phyloP scores from a whole-genome alignment of 1,284 basidiomycete species.

The Cryptococcus sp. region DNA sequence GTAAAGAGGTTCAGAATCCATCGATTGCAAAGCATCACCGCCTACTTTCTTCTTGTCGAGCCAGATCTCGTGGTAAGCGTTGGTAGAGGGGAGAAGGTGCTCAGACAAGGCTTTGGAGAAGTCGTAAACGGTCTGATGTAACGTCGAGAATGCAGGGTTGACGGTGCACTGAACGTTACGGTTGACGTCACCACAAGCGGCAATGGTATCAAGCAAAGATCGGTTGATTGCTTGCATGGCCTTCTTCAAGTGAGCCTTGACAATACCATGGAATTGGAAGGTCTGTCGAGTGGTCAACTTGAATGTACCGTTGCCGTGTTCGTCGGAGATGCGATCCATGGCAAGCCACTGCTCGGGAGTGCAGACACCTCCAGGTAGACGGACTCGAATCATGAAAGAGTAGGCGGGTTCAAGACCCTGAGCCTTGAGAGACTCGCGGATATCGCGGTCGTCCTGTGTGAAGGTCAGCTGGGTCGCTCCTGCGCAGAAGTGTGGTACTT shows the following conservation, averaged over 20 bases:
- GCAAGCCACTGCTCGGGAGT: slow-evolving; percentile 88
- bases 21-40: slow-evolving; percentile 76
- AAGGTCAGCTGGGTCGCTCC: slow-evolving; percentile 10
- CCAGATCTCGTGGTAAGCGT: slow-evolving; percentile 99
- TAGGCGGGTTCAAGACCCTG: slow-evolving; percentile 95
- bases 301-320: slow-evolving; percentile 91
- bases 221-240: slow-evolving; percentile 97
- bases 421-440: slow-evolving; percentile 90
- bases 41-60: slow-evolving; percentile 92
- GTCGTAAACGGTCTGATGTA: slow-evolving; percentile 81
- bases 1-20: slow-evolving; percentile 91
- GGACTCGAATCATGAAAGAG: slow-evolving; percentile 97
- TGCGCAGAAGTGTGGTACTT: slow-evolving; percentile 5
- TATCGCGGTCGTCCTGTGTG: slow-evolving; percentile 85
- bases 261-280: slow-evolving; percentile 99
- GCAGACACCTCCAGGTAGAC: slow-evolving; percentile 95
- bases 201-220: slow-evolving; percentile 88
- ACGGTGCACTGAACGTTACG: slow-evolving; percentile 90
- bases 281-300: slow-evolving; percentile 98
- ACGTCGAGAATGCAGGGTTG: slow-evolving; percentile 79
- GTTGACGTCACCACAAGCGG: slow-evolving; percentile 96
- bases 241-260: slow-evolving; percentile 94
- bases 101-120: slow-evolving; percentile 86
- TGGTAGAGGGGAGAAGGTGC: slow-evolving; percentile 84
- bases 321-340: slow-evolving; percentile 94